A percentile compares a stretch with the other conserved stretches of the same genome.
Conservation (phyloP, 495 filamentous ascomycete species). For the Rhizodiscina lignyota region DNA sequence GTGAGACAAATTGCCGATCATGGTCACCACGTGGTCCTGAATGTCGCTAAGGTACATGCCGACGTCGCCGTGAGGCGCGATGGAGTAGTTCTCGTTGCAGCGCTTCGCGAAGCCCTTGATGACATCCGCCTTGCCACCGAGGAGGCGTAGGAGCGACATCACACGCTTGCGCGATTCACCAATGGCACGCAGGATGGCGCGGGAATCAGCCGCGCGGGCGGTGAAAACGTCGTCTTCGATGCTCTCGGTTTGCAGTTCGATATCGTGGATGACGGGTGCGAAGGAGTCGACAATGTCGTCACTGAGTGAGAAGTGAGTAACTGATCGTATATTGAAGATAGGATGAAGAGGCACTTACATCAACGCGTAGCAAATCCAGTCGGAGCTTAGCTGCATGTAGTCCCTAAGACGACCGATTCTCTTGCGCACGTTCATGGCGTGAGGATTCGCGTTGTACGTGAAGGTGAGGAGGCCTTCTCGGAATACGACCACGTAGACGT, state of each 20-base stretch:
- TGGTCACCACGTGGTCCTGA: constrained; percentile 96
- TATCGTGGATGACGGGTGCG: constrained; percentile 67
- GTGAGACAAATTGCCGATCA: constrained; percentile 90
- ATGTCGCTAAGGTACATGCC: constrained; percentile 92
- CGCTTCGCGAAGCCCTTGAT: constrained; percentile 94
- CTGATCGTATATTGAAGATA: constrained; percentile 1
- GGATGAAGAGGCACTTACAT: constrained; percentile 64
- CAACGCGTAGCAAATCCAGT: constrained; percentile 98
- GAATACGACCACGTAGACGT: constrained; percentile 94
- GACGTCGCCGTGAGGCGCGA: constrained; percentile 89
- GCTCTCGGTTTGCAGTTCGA: constrained; percentile 75
- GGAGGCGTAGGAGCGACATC: constrained; percentile 78
- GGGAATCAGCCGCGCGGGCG: constrained; percentile 75
- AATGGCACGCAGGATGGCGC: constrained; percentile 69
- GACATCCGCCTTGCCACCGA: constrained; percentile 94
- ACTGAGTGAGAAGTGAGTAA: constrained; percentile 28
- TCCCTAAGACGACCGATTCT: constrained; percentile 86
- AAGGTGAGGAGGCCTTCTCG: constrained; percentile 89
- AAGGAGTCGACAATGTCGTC: constrained; percentile 97
- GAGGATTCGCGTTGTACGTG: constrained; percentile 68
- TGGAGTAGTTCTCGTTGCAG: constrained; percentile 90
- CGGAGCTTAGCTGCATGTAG: constrained; percentile 78
- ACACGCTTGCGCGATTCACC: constrained; percentile 85
- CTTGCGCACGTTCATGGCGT: constrained; percentile 76
- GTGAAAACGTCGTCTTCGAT: constrained; percentile 94